Conservation (phyloP, 2,329 filamentous ascomycete genomes). For the Pochonia chlamydosporia region DNA sequence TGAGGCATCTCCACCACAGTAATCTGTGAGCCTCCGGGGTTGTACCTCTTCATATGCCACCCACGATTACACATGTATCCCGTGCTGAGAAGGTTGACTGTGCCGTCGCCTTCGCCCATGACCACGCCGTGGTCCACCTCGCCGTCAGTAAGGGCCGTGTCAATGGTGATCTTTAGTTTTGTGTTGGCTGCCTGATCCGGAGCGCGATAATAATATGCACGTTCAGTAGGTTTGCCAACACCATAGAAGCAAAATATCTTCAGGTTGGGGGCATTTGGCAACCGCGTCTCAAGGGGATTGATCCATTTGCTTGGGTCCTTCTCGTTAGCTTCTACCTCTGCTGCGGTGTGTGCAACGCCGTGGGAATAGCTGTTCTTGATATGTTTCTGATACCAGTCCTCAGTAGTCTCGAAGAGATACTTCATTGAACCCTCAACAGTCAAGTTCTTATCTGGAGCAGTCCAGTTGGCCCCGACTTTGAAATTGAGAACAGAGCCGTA, state of each 20-base stretch:
- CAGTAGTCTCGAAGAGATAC: constrained; percentile 72
- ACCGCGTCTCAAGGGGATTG: constrained; percentile 83
- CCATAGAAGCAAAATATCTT: constrained; percentile 99
- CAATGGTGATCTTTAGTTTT: constrained; percentile 68
- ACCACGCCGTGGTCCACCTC: constrained; percentile 82
- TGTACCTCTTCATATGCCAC: constrained; percentile 91
- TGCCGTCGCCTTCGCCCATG: constrained; percentile 93
- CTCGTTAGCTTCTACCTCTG: constrained; percentile 78
- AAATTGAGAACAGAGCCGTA: constrained; percentile 86
- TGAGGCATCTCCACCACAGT: constrained; percentile 95
- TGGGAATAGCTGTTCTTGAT: constrained; percentile 75
- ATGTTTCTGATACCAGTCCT: constrained; percentile 78
- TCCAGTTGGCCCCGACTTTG: constrained; percentile 56
- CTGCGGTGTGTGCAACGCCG: constrained; percentile 73
- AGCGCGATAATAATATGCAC: constrained; percentile 81
- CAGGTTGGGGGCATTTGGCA: constrained; percentile 80
- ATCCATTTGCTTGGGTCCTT: constrained; percentile 80
- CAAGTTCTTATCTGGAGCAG: constrained; percentile 65
- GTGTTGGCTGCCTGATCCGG: constrained; percentile 60
- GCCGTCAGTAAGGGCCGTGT: constrained; percentile 55
- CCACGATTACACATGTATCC: constrained; percentile 97
- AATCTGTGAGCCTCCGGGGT: constrained; percentile 75
- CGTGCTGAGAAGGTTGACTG: constrained; percentile 83
- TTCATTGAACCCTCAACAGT: constrained; percentile 72
- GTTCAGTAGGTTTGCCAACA: constrained; percentile 87